A percentile compares a stretch with the other conserved stretches of the same genome.
phyloP scores from a whole-genome alignment of 352 stramenopile species.

The Blastocystis sp. region DNA sequence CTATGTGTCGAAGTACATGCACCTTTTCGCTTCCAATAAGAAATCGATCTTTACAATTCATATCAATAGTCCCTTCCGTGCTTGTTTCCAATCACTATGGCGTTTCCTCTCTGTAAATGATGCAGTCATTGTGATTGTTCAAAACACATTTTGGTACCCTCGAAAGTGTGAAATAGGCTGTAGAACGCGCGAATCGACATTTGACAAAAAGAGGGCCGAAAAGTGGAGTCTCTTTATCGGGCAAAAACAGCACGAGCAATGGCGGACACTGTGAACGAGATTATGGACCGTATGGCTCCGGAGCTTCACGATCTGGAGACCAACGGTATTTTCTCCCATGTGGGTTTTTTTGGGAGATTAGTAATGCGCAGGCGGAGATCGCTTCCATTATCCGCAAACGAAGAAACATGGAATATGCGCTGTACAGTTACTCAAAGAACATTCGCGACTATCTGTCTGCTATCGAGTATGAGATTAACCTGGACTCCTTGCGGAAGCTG shows the following conservation, averaged over 20 bases:
- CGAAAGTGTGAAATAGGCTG: too few relatives aligned
- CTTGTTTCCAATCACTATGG: too few relatives aligned
- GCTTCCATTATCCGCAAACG: slow-evolving; percentile 68
- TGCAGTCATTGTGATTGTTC: too few relatives aligned
- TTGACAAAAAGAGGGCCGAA: too few relatives aligned
- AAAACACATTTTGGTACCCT: too few relatives aligned
- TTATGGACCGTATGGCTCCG: slow-evolving; percentile 67
- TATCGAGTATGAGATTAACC: slow-evolving; percentile 68
- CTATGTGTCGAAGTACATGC: too few relatives aligned
- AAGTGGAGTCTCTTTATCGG: too few relatives aligned
- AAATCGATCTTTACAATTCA: too few relatives aligned
- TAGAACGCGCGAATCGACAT: too few relatives aligned
- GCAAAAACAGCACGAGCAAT: slow-evolving; percentile 44
- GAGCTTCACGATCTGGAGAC: slow-evolving; percentile 60
- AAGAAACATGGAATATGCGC: slow-evolving; percentile 53
- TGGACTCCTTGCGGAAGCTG: slow-evolving; percentile 58
- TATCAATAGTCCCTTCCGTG: too few relatives aligned
- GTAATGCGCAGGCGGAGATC: slow-evolving; percentile 49
- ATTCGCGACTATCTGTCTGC: slow-evolving; percentile 57
- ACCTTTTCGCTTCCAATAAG: too few relatives aligned
- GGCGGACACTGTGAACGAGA: slow-evolving; percentile 58
- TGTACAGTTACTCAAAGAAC: slow-evolving; percentile 33
- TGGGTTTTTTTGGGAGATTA: slow-evolving; percentile 22
- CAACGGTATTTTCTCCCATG: slow-evolving; percentile 64
- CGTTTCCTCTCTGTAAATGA: too few relatives aligned